These are phyloP conservation scores for Diplodia scrobiculata DNA, from an alignment of 2,329 filamentous ascomycete genomes.

Conservation along the genomic window DNA sequence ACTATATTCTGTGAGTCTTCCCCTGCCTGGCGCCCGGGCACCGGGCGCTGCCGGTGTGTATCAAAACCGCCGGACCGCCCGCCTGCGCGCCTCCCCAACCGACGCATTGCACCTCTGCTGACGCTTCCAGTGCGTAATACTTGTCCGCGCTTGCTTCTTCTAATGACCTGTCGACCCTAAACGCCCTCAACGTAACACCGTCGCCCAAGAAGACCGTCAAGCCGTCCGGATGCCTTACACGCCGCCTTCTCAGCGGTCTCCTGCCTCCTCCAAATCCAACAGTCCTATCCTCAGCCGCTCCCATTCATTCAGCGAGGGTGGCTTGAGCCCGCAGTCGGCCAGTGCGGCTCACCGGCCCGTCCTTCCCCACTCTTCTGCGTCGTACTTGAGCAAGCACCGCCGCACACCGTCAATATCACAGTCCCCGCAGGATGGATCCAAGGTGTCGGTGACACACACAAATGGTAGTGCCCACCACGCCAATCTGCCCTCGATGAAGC, in stretches of 20 bases:
- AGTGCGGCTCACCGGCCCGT: constrained; percentile 47
- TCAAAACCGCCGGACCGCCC: not conserved
- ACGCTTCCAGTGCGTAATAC: constrained; percentile 35
- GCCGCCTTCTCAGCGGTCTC: constrained; percentile 69
- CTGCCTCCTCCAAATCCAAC: constrained; percentile 58
- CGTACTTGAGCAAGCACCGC: constrained; percentile 64
- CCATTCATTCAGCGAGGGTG: constrained; percentile 51
- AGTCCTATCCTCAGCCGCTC: constrained; percentile 55
- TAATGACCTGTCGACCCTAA: constrained; percentile 50
- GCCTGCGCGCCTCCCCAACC: not conserved
- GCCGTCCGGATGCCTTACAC: constrained; percentile 79
- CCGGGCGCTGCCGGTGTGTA: too few relatives aligned
- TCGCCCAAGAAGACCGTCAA: constrained; percentile 37
- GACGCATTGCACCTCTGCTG: constrained; percentile 4
- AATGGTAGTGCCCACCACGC: constrained; percentile 63
- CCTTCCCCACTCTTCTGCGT: constrained; percentile 60
- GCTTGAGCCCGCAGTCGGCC: constrained; percentile 40
- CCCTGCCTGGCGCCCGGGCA: not conserved
- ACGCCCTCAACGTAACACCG: constrained; percentile 39
- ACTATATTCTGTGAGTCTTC: constrained; percentile 27
- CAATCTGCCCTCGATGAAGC: constrained; percentile 58
- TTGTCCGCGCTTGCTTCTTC: constrained; percentile 38
- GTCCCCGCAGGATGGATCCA: constrained; percentile 36
- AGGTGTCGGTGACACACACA: constrained; percentile 40
- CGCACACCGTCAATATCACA: constrained; percentile 56